phyloP scores from a whole-genome alignment of 345 rosid species.

The Rubroshorea leprosula region DNA sequence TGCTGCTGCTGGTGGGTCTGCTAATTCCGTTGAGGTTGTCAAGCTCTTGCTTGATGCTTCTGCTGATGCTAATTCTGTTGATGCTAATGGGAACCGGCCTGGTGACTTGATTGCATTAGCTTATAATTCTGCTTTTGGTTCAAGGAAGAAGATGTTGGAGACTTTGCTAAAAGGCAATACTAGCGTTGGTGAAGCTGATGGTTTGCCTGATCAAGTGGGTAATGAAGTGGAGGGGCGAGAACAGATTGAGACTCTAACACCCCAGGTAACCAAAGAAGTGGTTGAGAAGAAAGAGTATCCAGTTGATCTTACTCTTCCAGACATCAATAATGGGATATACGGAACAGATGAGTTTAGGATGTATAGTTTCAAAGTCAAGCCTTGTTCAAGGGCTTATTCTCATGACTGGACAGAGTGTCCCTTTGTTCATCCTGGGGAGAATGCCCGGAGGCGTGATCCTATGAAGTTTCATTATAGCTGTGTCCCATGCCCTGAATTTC shows the following conservation, averaged over 20 bases:
- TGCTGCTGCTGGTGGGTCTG: slow-evolving; percentile 69
- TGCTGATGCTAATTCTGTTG: slow-evolving; percentile 52
- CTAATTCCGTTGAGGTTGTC: slow-evolving; percentile 48
- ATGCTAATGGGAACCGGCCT: slow-evolving; percentile 57
- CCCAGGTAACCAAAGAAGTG: slow-evolving; percentile 31
- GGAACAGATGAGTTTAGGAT: slow-evolving; percentile 91
- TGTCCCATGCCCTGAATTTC: slow-evolving; percentile 93
- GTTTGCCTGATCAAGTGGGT: slow-evolving; percentile 22
- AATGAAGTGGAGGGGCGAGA: slow-evolving; percentile 29
- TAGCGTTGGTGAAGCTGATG: slow-evolving; percentile 22
- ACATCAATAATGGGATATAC: slow-evolving; percentile 74
- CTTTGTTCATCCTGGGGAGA: slow-evolving; percentile 95
- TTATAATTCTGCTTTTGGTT: slow-evolving; percentile 30
- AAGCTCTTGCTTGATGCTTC: slow-evolving; percentile 55
- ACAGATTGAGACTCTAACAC: slow-evolving; percentile 31
- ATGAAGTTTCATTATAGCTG: slow-evolving; percentile 83
- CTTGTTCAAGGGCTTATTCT: slow-evolving; percentile 92
- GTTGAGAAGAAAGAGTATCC: slow-evolving; percentile 84
- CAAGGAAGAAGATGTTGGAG: slow-evolving; percentile 53
- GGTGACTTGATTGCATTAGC: slow-evolving; percentile 42
- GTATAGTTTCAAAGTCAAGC: slow-evolving; percentile 85
- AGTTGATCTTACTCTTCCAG: slow-evolving; percentile 72
- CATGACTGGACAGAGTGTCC: slow-evolving; percentile 99
- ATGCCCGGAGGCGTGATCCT: slow-evolving; percentile 91
- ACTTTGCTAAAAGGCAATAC: slow-evolving; percentile 37